Evolutionary conservation across 140 eudicot species (phyloP), one percentile per base, ranked within the genome.

Genomic region (Cichorium intybus): DNA sequence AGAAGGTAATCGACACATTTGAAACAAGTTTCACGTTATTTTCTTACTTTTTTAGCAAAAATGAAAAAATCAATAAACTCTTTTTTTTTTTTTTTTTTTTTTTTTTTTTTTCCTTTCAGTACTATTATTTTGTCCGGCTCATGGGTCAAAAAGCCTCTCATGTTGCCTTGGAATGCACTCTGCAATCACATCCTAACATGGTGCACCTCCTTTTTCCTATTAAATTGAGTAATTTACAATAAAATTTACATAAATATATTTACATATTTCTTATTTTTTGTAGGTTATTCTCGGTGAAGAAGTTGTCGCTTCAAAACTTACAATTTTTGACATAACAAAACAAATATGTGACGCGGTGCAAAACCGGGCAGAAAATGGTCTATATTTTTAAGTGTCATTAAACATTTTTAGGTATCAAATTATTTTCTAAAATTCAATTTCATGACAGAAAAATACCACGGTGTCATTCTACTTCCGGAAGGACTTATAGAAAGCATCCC

Each of bases 401-500:
- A 28, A 69, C 35, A 22, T 55, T 60, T 3, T 48, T 34, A 51
- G 10, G 1, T 16, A 20, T 77, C 53, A 23, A 12, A 11, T 57
- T 18, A 66, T 43, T 27, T 52, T 39, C 10, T 20, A 39, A 58
- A 29, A 1, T 29, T 49, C 27, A 28, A 54, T 58, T 60, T 54
- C 8, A 6, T 21, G 28, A 52, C 87, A 93, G 99, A 86, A 66
- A 93, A 88, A 69, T 60, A 81, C 77, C 99, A 93, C 52, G 99
- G 99, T 67, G 99, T 93, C 54, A 80, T 93, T 66, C 80, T 93
- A 24, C 78, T 93, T 56, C 99, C 99, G 4, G 99, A 93, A 83
- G 97, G 99, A 69, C 97, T 93, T 35, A 86, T 93, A 43, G 99
- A 93, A 89, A 88, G 85, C 81, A 89, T 93, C 60, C 99, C 99